Percentiles rank a stretch among this genome's conserved stretches.
phyloP scores from a whole-genome alignment of 2,329 filamentous ascomycete genomes.

The Sporothrix inflata region DNA sequence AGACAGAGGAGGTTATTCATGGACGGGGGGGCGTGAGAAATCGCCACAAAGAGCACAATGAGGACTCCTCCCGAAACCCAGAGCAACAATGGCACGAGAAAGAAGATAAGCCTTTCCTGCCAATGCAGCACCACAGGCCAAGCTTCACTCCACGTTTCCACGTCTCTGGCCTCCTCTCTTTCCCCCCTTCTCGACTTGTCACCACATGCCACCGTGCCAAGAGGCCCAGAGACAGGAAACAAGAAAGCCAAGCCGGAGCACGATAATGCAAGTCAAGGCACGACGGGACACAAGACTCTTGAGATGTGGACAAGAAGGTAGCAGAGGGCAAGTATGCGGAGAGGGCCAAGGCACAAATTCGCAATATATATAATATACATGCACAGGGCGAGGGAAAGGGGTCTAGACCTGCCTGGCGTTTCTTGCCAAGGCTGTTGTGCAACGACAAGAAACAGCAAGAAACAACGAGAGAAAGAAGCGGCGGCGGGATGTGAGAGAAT shows the following conservation, averaged over 20 bases:
- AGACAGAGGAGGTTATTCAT: too few species aligned
- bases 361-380: background rate
- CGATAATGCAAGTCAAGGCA: constrained; percentile 21
- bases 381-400: background rate
- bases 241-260: constrained; percentile 7
- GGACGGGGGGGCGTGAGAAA: too few species aligned
- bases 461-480: background rate
- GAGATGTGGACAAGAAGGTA: background rate
- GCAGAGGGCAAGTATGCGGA: background rate
- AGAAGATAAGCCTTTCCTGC: constrained; percentile 3
- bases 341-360: background rate
- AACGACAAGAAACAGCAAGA: background rate
- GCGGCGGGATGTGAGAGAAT: background rate
- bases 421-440: constrained; percentile 23
- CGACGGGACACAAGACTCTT: background rate
- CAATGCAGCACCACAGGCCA: constrained; percentile 16
- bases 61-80: background rate
- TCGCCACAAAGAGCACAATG: background rate
- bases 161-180: background rate
- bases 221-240: background rate
- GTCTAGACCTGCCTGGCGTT: background rate
- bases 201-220: constrained; percentile 9
- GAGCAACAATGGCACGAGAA: background rate
- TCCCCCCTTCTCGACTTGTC: background rate
- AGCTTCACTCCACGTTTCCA: constrained; percentile 4